Evolutionary conservation across 2,329 filamentous ascomycete species (phyloP).

Genomic region (Sphaerulina musiva): DNA sequence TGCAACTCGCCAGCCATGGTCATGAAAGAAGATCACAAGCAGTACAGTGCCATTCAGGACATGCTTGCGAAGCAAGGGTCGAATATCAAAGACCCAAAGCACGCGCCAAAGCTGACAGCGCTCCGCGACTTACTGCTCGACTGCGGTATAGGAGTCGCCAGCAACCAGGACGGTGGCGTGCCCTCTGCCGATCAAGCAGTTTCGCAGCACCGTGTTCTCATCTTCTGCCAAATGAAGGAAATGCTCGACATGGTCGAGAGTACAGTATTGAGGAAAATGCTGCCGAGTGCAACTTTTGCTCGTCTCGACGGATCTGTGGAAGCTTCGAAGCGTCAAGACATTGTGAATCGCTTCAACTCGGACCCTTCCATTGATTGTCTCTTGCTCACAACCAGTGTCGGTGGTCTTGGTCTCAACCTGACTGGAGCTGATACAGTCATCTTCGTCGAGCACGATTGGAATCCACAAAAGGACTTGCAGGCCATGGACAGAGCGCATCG

Average conservation of each 20-base stretch:
- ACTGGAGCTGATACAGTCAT: slow-evolving; percentile 98
- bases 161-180: slow-evolving; percentile 38
- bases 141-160: slow-evolving; percentile 80
- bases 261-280: slow-evolving; percentile 79
- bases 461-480: slow-evolving; percentile 95
- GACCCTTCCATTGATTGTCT: slow-evolving; percentile 95
- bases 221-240: slow-evolving; percentile 99
- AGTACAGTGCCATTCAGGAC: slow-evolving; percentile 81
- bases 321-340: slow-evolving; percentile 87
- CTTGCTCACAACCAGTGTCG: slow-evolving; percentile 88
- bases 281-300: slow-evolving; percentile 88
- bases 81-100: slow-evolving; percentile 72
- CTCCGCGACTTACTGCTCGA: slow-evolving; percentile 92
- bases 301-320: slow-evolving; percentile 93
- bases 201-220: slow-evolving; percentile 87
- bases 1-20: slow-evolving; percentile 97
- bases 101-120: slow-evolving; percentile 88
- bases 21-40: slow-evolving; percentile 85
- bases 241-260: slow-evolving; percentile 99
- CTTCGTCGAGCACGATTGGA: slow-evolving; percentile 99
- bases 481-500: slow-evolving; percentile 98
- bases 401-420: slow-evolving; percentile 86
- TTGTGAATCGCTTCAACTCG: slow-evolving; percentile 98
- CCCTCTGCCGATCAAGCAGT: slow-evolving; percentile 67
- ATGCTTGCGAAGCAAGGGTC: slow-evolving; percentile 73